Evolutionary conservation across 2,329 filamentous ascomycete genomes (phyloP).

Genomic region (Aspergillus ibericus): DNA sequence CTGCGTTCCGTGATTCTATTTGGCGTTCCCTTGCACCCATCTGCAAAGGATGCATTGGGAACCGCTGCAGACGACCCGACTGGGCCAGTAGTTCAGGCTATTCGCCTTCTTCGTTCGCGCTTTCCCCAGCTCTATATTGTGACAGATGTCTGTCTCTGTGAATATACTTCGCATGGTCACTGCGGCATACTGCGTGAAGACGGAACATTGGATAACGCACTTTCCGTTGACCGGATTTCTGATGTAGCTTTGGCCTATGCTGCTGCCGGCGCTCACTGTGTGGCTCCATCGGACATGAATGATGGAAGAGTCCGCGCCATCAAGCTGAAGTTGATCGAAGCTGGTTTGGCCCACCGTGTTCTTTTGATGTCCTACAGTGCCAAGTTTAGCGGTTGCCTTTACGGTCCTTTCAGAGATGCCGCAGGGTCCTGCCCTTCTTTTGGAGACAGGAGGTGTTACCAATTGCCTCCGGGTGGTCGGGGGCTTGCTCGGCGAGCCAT

Average conservation of each 20-base stretch:
- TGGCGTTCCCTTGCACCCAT: conserved; percentile 79
- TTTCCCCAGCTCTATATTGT: conserved; percentile 92
- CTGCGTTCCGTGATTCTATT: conserved; percentile 93
- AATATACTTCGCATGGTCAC: conserved; percentile 97
- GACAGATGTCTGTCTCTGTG: conserved; percentile 93
- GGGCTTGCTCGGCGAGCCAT: conserved; percentile 91
- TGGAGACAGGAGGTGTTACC: conserved; percentile 94
- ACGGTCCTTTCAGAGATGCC: conserved; percentile 95
- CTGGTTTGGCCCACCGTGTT: conserved; percentile 85
- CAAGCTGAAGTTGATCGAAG: conserved; percentile 95
- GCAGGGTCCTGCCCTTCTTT: conserved; percentile 89
- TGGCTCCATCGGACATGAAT: conserved; percentile 98
- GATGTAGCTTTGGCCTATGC: conserved; percentile 98
- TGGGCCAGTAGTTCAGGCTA: conserved; percentile 85
- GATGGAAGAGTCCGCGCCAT: conserved; percentile 96
- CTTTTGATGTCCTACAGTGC: conserved; percentile 97
- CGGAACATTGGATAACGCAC: conserved; percentile 85
- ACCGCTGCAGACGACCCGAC: conserved; percentile 89
- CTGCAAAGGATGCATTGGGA: conserved; percentile 85
- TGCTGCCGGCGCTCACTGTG: conserved; percentile 91
- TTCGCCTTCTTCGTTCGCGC: conserved; percentile 76
- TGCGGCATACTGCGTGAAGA: conserved; percentile 95
- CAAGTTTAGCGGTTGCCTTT: conserved; percentile 95
- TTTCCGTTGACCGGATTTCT: conserved; percentile 90
- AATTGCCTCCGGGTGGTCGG: conserved; percentile 87